Evolutionary conservation across 1,284 basidiomycete genomes (phyloP).

Genomic region (Gymnopus androsaceus): DNA sequence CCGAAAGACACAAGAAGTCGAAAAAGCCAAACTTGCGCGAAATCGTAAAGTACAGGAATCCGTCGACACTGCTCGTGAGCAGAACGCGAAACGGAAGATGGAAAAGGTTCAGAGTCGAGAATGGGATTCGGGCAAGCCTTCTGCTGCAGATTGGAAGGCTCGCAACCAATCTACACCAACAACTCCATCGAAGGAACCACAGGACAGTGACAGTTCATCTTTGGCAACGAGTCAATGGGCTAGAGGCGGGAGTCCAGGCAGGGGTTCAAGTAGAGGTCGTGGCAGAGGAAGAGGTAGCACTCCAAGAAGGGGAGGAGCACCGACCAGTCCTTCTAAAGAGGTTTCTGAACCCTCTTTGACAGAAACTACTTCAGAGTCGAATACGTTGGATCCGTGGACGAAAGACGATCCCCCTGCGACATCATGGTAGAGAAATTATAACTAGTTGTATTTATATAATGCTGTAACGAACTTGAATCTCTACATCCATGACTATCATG

Average conservation of each 20-base stretch:
- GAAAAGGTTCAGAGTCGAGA: conserved; percentile 76
- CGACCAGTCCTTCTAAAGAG: not conserved
- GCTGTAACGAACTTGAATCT: too few relatives aligned
- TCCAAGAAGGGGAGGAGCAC: not conserved
- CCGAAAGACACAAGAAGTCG: conserved; percentile 56
- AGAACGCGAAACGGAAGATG: conserved; percentile 76
- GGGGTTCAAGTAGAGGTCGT: conserved; percentile 3
- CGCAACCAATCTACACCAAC: conserved; percentile 11
- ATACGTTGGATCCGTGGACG: not conserved
- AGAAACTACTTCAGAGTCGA: not conserved
- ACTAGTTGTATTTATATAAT: too few relatives aligned
- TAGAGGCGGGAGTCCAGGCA: conserved; percentile 4
- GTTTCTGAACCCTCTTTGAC: not conserved
- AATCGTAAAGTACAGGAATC: conserved; percentile 52
- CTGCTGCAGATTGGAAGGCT: conserved; percentile 41
- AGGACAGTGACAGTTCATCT: not conserved
- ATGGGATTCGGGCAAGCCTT: conserved; percentile 78
- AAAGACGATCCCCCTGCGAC: not conserved
- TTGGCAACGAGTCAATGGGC: conserved; percentile 9
- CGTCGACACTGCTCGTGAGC: conserved; percentile 68
- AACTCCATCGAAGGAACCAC: not conserved
- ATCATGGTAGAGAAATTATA: too few relatives aligned
- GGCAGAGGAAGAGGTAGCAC: conserved; percentile 8
- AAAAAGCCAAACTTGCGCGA: conserved; percentile 36
- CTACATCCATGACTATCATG: conserved; percentile 7